These are phyloP conservation scores for Myriosclerotinia curreyana DNA, from an alignment of 2,329 filamentous ascomycete genomes.

Conservation along the genomic window DNA sequence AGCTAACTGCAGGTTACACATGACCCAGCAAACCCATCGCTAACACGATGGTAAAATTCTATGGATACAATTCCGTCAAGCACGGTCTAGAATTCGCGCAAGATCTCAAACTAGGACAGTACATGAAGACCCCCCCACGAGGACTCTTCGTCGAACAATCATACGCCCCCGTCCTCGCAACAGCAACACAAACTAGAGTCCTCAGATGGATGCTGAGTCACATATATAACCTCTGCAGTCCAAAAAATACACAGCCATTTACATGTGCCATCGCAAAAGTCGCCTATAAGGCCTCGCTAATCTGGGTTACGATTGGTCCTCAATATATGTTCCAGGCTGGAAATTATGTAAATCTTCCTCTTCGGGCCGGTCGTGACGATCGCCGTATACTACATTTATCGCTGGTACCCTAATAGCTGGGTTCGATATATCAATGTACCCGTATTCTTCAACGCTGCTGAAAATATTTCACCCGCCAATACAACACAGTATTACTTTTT, in stretches of 20 bases:
- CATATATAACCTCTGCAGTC: slow-evolving; percentile 44
- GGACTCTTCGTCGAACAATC: slow-evolving; percentile 50
- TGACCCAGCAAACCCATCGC: slow-evolving; percentile 58
- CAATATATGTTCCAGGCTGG: slow-evolving; percentile 48
- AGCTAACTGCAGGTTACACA: slow-evolving; percentile 63
- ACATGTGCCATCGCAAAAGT: slow-evolving; percentile 48
- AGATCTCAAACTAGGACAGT: slow-evolving; percentile 52
- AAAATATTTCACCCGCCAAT: slow-evolving; percentile 50
- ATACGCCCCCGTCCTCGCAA: slow-evolving; percentile 47
- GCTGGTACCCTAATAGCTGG: slow-evolving; percentile 52
- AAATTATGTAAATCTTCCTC: slow-evolving; percentile 50
- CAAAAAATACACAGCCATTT: slow-evolving; percentile 46
- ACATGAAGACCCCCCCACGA: slow-evolving; percentile 49
- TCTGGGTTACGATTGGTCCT: slow-evolving; percentile 51
- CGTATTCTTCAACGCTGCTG: slow-evolving; percentile 47
- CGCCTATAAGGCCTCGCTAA: slow-evolving; percentile 55
- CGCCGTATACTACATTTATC: slow-evolving; percentile 51
- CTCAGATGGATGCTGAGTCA: slow-evolving; percentile 43
- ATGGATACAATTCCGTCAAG: slow-evolving; percentile 50
- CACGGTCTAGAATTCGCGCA: slow-evolving; percentile 48
- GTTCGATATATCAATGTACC: slow-evolving; percentile 49
- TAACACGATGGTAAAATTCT: slow-evolving; percentile 52
- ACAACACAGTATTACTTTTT: slow-evolving; percentile 48
- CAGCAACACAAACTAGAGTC: slow-evolving; percentile 44
- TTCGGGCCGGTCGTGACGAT: slow-evolving; percentile 55